These are phyloP conservation scores for Ceratocystis ficicola DNA, from an alignment of 2,329 filamentous ascomycete species.

Conservation along the genomic window DNA sequence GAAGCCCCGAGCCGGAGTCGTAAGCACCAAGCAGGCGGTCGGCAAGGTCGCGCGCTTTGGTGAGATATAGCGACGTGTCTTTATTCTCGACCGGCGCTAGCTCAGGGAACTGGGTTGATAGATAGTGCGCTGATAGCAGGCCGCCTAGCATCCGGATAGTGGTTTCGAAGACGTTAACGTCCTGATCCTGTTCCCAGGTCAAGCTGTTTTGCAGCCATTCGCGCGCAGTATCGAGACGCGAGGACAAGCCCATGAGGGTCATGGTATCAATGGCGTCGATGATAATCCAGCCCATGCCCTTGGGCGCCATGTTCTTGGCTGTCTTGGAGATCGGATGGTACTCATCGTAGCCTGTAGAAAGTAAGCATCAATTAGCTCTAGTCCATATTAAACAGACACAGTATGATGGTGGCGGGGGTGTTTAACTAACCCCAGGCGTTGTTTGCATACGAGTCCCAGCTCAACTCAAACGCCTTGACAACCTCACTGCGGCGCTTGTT, in stretches of 20 bases:
- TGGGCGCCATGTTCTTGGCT: slow-evolving; percentile 71
- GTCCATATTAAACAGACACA: too few species aligned
- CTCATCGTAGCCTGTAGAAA: slow-evolving; percentile 57
- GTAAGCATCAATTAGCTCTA: slow-evolving; percentile 24
- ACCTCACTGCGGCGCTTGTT: slow-evolving; percentile 63
- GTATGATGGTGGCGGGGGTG: neutral
- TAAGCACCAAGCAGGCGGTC: slow-evolving; percentile 80
- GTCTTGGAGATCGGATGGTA: slow-evolving; percentile 73
- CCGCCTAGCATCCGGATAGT: slow-evolving; percentile 96
- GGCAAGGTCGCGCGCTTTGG: slow-evolving; percentile 87
- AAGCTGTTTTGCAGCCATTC: slow-evolving; percentile 77
- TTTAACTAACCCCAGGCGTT: slow-evolving; percentile 75
- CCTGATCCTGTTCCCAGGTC: slow-evolving; percentile 81
- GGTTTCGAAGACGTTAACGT: slow-evolving; percentile 96
- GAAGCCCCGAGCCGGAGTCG: slow-evolving; percentile 73
- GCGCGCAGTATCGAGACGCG: slow-evolving; percentile 67
- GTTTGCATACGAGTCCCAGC: slow-evolving; percentile 84
- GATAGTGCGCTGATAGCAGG: slow-evolving; percentile 81
- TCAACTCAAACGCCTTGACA: slow-evolving; percentile 77
- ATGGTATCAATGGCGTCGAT: slow-evolving; percentile 91
- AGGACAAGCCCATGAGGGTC: slow-evolving; percentile 96
- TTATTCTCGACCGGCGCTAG: slow-evolving; percentile 63
- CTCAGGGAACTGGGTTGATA: slow-evolving; percentile 72
- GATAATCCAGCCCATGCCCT: slow-evolving; percentile 95
- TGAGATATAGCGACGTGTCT: slow-evolving; percentile 76